Evolutionary conservation across 148 eudicot genomes (phyloP), one percentile per base, ranked within the genome.

Genomic region (Diospyros kaki): DNA sequence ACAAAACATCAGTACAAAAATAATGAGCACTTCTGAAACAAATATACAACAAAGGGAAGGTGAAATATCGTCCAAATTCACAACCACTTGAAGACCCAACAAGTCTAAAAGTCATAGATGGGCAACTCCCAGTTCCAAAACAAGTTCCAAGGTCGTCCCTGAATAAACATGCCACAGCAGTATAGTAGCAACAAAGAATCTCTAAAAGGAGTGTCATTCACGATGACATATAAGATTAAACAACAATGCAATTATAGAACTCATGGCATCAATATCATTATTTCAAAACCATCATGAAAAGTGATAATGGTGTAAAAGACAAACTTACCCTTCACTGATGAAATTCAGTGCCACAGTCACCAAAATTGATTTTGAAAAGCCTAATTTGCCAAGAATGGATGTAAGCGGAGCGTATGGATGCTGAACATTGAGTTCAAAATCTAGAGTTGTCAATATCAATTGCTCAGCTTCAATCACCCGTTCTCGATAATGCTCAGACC

Each of bases 271-370:
- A 62, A 73, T 40, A 50, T 17, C 28, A 54, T 56, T 44, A 44
- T 65, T 50, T 48, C 58, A 77, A 67, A n/a, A 71, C 66, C 55
- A 38, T 52, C 28, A 28, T 28, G 28, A 28, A 28, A 28, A 28
- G 28, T 28, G 28, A 28, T 28, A 28, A 28, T 0, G 28, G 28
- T 28, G 13, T 67, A 64, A 14, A 42, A 9, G 51, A 2, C 13
- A 48, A 86, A 84, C 97, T 91, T 87, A 96, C 99, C 98, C 94
- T 84, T 91, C 93, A 76, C 90, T 89, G 76, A 93, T 91, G 88
- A 93, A 89, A 80, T 79, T 86, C 83, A 91, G 76, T 42, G 99
- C 97, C 84, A 89, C 69, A 69, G 84, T 83, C 84, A 91, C 93
- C 89, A 96, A 76, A 48, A 84, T 79, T 45, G 93, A 82, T 74